Conservation (phyloP, 495 filamentous ascomycete species). For the Penicillium macrosclerotiorum region DNA sequence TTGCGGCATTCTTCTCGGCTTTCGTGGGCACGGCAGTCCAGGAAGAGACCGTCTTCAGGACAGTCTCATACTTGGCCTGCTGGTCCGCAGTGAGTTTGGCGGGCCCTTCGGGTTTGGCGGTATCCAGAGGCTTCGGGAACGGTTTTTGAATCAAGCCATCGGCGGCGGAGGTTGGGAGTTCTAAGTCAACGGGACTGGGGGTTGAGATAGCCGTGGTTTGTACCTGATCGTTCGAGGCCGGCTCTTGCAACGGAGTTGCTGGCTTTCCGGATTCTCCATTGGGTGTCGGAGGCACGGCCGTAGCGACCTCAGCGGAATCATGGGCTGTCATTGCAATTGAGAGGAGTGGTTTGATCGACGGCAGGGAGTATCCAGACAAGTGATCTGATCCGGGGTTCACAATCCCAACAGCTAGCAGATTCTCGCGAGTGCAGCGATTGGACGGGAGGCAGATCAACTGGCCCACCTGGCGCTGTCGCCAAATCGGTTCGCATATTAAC, state of each 20-base stretch:
- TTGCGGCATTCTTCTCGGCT: conserved; percentile 54
- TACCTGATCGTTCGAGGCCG: conserved; percentile 8
- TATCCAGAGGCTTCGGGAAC: conserved; percentile 59
- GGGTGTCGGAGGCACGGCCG: conserved; percentile 5
- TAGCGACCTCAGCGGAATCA: conserved; percentile 8
- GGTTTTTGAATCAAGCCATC: conserved; percentile 64
- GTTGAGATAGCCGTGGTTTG: conserved; percentile 10
- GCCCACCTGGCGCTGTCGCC: neutral
- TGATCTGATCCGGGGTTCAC: neutral
- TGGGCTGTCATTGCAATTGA: conserved; percentile 11
- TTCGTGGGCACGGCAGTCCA: conserved; percentile 72
- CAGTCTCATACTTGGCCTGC: conserved; percentile 72
- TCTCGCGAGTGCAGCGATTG: neutral
- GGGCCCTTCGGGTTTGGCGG: conserved; percentile 50
- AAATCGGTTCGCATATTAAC: conserved; percentile 16
- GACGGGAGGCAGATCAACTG: neutral
- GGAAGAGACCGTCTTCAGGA: conserved; percentile 62
- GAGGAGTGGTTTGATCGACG: neutral
- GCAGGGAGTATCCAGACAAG: conserved; percentile 1
- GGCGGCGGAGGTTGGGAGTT: conserved; percentile 43
- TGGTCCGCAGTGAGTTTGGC: conserved; percentile 70
- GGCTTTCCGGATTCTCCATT: conserved; percentile 18
- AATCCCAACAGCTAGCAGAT: conserved; percentile 2
- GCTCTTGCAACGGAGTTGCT: conserved; percentile 9
- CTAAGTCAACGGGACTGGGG: conserved; percentile 29